These are phyloP conservation scores for Entrophospora sp. DNA, from an alignment of 192 early-diverging fungal species.

Conservation along the genomic window DNA sequence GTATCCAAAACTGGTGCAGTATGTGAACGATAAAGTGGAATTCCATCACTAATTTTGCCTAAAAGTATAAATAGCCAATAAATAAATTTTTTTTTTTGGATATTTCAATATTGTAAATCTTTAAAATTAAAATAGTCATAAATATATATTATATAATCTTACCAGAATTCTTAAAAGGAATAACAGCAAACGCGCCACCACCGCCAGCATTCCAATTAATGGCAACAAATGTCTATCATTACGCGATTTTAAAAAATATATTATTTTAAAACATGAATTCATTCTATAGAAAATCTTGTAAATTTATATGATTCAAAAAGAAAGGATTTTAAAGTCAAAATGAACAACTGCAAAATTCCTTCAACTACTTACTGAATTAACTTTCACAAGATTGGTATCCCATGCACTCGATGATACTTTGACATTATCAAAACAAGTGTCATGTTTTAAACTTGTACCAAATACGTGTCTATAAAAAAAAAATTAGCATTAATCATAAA, in stretches of 20 bases:
- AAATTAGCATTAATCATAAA: background rate
- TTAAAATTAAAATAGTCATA: background rate
- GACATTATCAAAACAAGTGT: constrained; percentile 90
- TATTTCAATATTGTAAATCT: background rate
- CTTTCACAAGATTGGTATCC: constrained; percentile 96
- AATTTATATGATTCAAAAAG: background rate
- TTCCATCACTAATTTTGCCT: constrained; percentile 86
- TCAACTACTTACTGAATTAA: constrained; percentile 69
- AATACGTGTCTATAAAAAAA: constrained; percentile 71
- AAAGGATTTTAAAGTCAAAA: background rate
- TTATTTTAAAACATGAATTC: too few relatives aligned
- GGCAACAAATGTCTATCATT: constrained; percentile 52
- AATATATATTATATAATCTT: too few relatives aligned
- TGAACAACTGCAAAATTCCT: background rate
- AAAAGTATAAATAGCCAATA: background rate
- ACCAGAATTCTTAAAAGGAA: constrained; percentile 65
- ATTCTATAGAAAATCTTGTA: background rate
- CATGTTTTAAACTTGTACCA: constrained; percentile 80
- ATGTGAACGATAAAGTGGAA: constrained; percentile 90
- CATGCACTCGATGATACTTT: constrained; percentile 82
- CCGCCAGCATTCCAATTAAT: constrained; percentile 77
- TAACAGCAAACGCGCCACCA: constrained; percentile 96
- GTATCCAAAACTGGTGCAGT: constrained; percentile 94
- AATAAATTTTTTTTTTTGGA: too few relatives aligned
- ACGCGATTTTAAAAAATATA: background rate